Conservation (phyloP, 2,329 filamentous ascomycete genomes). For the Fusarium odoratissimum region DNA sequence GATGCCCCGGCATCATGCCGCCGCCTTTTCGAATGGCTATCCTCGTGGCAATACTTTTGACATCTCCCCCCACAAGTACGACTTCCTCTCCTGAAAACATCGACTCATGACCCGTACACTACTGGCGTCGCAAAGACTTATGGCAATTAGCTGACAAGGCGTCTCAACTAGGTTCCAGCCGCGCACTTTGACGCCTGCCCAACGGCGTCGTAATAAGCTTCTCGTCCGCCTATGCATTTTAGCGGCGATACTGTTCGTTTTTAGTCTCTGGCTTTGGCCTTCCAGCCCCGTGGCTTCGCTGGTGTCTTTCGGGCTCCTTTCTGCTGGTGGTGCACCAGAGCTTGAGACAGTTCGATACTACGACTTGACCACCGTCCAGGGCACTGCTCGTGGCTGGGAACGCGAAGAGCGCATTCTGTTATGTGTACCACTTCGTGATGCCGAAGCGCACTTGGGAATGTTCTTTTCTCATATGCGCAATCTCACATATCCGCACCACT, state of each 20-base stretch:
- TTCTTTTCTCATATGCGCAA: conserved; percentile 98
- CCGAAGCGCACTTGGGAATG: conserved; percentile 91
- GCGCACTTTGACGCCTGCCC: conserved; percentile 76
- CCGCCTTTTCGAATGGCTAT: conserved; percentile 86
- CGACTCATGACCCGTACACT: background rate
- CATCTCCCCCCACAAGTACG: conserved; percentile 89
- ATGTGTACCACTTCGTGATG: conserved; percentile 93
- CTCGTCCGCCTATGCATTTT: conserved; percentile 74
- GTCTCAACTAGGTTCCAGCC: conserved; percentile 74
- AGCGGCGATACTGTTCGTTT: conserved; percentile 68
- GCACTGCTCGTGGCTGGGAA: conserved; percentile 94
- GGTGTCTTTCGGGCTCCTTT: conserved; percentile 77
- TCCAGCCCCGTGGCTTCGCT: conserved; percentile 70
- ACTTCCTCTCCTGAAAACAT: background rate
- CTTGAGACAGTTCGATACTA: conserved; percentile 98
- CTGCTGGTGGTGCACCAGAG: conserved; percentile 75
- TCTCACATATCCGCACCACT: conserved; percentile 95
- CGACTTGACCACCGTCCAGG: conserved; percentile 90
- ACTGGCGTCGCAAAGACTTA: background rate
- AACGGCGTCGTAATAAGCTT: conserved; percentile 79
- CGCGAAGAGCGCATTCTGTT: conserved; percentile 94
- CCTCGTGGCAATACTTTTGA: conserved; percentile 82
- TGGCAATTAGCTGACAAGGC: conserved; percentile 21
- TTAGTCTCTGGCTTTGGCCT: conserved; percentile 82
- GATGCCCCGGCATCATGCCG: conserved; percentile 85